A percentile compares a stretch with the other conserved stretches of the same genome.
Conservation (phyloP, 371 early-diverging fungal genomes). For the Syncephalastrum sp. region DNA sequence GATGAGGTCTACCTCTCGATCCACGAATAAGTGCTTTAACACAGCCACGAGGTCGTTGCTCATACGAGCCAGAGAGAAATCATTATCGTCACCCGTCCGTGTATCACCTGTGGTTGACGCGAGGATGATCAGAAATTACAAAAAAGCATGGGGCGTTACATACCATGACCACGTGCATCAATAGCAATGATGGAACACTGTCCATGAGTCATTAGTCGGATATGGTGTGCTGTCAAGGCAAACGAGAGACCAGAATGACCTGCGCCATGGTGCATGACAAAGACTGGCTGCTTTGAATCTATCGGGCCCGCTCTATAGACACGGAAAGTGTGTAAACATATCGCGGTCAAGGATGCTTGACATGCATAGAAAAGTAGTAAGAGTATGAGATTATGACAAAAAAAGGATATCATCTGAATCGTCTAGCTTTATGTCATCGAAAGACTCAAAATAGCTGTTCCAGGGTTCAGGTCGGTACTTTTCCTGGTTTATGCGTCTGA, state of each 20-base stretch:
- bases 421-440: constrained; percentile 23
- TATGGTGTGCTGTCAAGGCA: constrained; percentile 60
- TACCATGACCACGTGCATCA: constrained; percentile 88
- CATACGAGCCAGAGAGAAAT: constrained; percentile 58
- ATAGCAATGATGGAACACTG: constrained; percentile 60
- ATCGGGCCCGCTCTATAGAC: constrained; percentile 27
- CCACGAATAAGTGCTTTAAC: constrained; percentile 31
- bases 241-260: constrained; percentile 82
- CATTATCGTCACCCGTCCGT: constrained; percentile 44
- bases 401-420: constrained; percentile 36
- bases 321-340: constrained; percentile 29
- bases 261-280: constrained; percentile 91
- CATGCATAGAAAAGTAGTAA: neutral
- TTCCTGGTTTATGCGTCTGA: constrained; percentile 6
- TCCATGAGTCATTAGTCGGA: constrained; percentile 38
- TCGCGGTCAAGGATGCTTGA: constrained; percentile 10
- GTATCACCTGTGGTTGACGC: constrained; percentile 43
- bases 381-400: neutral
- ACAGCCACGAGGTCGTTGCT: constrained; percentile 60
- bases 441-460: constrained; percentile 39
- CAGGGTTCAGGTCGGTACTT: constrained; percentile 30
- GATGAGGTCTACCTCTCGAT: constrained; percentile 54
- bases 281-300: constrained; percentile 53
- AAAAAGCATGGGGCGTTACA: neutral
- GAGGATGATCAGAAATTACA: no score